Evolutionary conservation across 2,329 filamentous ascomycete genomes (phyloP).

Genomic region (Tolypocladium endophyticum): DNA sequence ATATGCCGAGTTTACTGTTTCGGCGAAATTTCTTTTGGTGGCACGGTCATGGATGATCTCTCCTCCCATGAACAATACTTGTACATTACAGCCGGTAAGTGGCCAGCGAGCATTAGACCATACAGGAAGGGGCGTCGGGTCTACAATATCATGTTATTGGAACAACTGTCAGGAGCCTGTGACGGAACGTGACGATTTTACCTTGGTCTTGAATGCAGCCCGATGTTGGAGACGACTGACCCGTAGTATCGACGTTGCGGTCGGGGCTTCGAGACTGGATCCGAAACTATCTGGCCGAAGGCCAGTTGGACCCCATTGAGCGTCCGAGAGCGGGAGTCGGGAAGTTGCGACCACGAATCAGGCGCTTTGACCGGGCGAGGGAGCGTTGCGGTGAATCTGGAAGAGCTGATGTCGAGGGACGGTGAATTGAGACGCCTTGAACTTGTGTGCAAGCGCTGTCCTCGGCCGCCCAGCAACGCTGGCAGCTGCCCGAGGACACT

Average conservation of each 20-base stretch:
- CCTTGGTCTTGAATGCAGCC: neutral
- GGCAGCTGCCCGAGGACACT: neutral
- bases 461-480: neutral
- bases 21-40: conserved; percentile 6
- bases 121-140: conserved; percentile 23
- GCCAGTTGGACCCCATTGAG: neutral
- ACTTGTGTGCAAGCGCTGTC: neutral
- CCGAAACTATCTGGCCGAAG: neutral
- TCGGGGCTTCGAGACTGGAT: neutral
- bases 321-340: neutral
- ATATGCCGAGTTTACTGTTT: conserved; percentile 19
- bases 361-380: neutral
- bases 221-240: too few species aligned
- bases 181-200: neutral
- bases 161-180: neutral
- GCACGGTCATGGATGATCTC: conserved; percentile 30
- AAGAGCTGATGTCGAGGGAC: neutral
- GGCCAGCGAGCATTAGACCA: conserved; percentile 36
- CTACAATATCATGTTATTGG: conserved; percentile 14
- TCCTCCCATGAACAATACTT: conserved; percentile 36
- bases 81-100: conserved; percentile 36
- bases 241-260: neutral
- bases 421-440: neutral
- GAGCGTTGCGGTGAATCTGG: neutral
- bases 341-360: neutral